phyloP scores from a whole-genome alignment of 2,329 filamentous ascomycete species.

The Aureobasidium sp. region DNA sequence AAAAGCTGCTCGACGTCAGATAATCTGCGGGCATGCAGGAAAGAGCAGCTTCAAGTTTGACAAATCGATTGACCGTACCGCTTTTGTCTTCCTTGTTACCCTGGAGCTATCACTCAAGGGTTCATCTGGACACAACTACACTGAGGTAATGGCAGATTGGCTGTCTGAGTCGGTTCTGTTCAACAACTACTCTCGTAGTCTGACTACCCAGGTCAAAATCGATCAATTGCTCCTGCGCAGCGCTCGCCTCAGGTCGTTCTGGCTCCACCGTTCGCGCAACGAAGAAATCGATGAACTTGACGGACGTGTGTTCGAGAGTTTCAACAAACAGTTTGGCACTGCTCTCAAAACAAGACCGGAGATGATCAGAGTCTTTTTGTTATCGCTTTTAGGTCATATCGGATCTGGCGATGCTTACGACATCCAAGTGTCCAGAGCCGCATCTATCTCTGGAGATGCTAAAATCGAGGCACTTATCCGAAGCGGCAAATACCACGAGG shows the following conservation, averaged over 20 bases:
- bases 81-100: constrained; percentile 38
- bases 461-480: constrained; percentile 29
- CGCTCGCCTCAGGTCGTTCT: constrained; percentile 31
- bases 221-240: constrained; percentile 26
- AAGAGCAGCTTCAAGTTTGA: constrained; percentile 26
- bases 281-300: constrained; percentile 30
- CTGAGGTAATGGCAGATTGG: constrained; percentile 36
- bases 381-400: constrained; percentile 30
- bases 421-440: constrained; percentile 32
- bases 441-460: constrained; percentile 32
- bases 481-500: constrained; percentile 31
- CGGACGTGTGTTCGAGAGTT: constrained; percentile 18
- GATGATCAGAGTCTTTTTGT: constrained; percentile 13
- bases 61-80: constrained; percentile 29
- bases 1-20: constrained; percentile 40
- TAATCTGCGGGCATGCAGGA: constrained; percentile 38
- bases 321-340: constrained; percentile 29
- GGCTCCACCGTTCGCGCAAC: constrained; percentile 23
- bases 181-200: constrained; percentile 23
- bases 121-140: constrained; percentile 26
- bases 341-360: constrained; percentile 26
- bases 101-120: constrained; percentile 36
- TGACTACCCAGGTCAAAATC: constrained; percentile 22
- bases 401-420: constrained; percentile 30
- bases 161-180: constrained; percentile 36